These are phyloP conservation scores for Sambucus nigra DNA, from an alignment of 129 eudicot species.

Conservation along the genomic window DNA sequence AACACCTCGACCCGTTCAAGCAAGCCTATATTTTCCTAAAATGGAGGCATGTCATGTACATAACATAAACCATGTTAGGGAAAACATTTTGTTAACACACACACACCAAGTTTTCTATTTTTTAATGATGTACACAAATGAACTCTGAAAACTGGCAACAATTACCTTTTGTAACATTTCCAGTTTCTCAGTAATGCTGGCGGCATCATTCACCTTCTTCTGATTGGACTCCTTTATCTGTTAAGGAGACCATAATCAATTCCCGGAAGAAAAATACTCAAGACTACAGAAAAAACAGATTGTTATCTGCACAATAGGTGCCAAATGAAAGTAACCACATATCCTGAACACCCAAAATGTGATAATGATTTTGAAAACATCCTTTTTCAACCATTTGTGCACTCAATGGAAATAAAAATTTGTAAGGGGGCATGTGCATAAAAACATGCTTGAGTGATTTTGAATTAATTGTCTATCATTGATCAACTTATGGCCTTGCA, in stretches of 20 bases:
- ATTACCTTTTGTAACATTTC: slow-evolving; percentile 65
- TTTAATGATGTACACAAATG: neutral
- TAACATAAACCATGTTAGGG: neutral
- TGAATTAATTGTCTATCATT: no score
- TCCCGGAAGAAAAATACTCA: neutral
- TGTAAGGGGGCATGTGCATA: no score
- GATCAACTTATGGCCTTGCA: no score
- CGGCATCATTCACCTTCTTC: slow-evolving; percentile 16
- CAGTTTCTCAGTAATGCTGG: slow-evolving; percentile 31
- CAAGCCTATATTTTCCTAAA: slow-evolving; percentile 77
- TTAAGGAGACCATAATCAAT: neutral
- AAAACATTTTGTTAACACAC: neutral
- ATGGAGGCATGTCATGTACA: neutral
- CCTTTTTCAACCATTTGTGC: neutral
- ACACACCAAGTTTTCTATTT: neutral
- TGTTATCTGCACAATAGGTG: neutral
- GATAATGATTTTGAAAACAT: neutral
- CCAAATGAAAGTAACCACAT: neutral
- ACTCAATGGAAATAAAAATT: neutral
- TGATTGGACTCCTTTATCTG: slow-evolving; percentile 44
- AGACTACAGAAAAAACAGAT: neutral
- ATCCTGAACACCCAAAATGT: no score
- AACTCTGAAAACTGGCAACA: neutral
- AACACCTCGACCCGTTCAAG: slow-evolving; percentile 62
- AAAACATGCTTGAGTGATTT: no score